Percentiles rank a stretch among this genome's conserved stretches.
These are phyloP conservation scores for Fusarium ramigenum DNA, from an alignment of 2,329 filamentous ascomycete genomes.

Conservation along the genomic window DNA sequence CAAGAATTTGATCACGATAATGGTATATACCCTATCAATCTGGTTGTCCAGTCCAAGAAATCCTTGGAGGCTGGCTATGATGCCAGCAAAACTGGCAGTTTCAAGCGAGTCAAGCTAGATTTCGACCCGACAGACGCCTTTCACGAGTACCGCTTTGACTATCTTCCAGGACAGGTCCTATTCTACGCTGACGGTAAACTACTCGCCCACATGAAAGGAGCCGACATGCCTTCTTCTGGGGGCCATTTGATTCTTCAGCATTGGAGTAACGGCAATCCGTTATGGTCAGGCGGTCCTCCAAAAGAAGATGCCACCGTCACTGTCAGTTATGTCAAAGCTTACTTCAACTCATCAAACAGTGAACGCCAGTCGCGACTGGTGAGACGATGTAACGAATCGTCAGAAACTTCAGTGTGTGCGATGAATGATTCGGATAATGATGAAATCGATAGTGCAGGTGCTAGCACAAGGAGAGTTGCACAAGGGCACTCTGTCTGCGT, in stretches of 20 bases:
- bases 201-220: conserved; percentile 65
- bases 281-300: conserved; percentile 79
- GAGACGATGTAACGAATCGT: conserved; percentile 17
- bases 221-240: conserved; percentile 65
- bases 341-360: conserved; percentile 75
- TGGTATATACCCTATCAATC: conserved; percentile 69
- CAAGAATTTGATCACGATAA: conserved; percentile 65
- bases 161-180: conserved; percentile 66
- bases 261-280: conserved; percentile 78
- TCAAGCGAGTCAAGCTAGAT: conserved; percentile 64
- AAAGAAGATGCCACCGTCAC: conserved; percentile 67
- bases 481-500: not conserved
- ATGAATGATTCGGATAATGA: not conserved
- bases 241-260: conserved; percentile 78
- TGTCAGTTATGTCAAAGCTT: conserved; percentile 77
- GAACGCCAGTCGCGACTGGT: conserved; percentile 13
- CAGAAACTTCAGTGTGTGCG: conserved; percentile 35
- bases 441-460: not conserved
- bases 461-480: not conserved
- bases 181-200: conserved; percentile 74
- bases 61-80: conserved; percentile 69
- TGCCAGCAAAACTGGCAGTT: conserved; percentile 67
- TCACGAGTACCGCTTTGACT: conserved; percentile 86
- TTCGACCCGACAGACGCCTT: conserved; percentile 73
- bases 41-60: conserved; percentile 76